Percentiles rank a stretch among this genome's conserved stretches.
These are phyloP conservation scores for Anthostomella pinea DNA, from an alignment of 2,329 filamentous ascomycete species.

Conservation along the genomic window DNA sequence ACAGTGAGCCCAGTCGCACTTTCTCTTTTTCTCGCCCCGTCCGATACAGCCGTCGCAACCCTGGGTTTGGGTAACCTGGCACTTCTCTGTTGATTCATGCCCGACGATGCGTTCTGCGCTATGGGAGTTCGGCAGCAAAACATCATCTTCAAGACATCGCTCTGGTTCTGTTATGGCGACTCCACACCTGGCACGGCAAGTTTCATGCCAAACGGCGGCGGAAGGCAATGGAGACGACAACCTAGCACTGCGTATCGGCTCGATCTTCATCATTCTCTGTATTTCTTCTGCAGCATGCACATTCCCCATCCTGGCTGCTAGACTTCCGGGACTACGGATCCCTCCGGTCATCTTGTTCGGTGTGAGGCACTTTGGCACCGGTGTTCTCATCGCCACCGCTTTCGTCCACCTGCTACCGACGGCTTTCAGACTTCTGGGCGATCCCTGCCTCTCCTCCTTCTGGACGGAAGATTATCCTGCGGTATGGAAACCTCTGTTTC, in stretches of 20 bases:
- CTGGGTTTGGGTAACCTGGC: too few relatives aligned
- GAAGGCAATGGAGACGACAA: slow-evolving; percentile 51
- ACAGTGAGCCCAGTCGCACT: too few relatives aligned
- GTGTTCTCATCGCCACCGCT: slow-evolving; percentile 60
- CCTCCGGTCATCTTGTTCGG: slow-evolving; percentile 54
- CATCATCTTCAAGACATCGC: too few relatives aligned
- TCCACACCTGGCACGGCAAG: too few relatives aligned
- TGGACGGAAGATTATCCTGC: slow-evolving; percentile 44
- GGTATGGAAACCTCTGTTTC: too few relatives aligned
- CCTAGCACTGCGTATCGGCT: slow-evolving; percentile 55
- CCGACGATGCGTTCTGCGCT: too few relatives aligned
- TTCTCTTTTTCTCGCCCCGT: too few relatives aligned
- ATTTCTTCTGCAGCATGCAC: slow-evolving; percentile 48
- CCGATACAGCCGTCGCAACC: too few relatives aligned
- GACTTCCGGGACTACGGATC: slow-evolving; percentile 51
- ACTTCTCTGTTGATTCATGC: too few relatives aligned
- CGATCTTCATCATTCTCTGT: slow-evolving; percentile 48
- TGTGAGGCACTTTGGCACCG: slow-evolving; percentile 58
- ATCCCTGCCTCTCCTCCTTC: slow-evolving; percentile 43
- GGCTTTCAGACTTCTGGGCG: slow-evolving; percentile 39
- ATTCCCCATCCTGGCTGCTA: slow-evolving; percentile 54
- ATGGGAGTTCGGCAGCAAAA: too few relatives aligned
- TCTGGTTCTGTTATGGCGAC: too few relatives aligned
- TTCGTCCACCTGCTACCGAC: slow-evolving; percentile 52
- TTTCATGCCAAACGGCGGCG: too few relatives aligned